Conservation (phyloP, 371 early-diverging fungal genomes). For the Homolaphlyctis polyrhiza region DNA sequence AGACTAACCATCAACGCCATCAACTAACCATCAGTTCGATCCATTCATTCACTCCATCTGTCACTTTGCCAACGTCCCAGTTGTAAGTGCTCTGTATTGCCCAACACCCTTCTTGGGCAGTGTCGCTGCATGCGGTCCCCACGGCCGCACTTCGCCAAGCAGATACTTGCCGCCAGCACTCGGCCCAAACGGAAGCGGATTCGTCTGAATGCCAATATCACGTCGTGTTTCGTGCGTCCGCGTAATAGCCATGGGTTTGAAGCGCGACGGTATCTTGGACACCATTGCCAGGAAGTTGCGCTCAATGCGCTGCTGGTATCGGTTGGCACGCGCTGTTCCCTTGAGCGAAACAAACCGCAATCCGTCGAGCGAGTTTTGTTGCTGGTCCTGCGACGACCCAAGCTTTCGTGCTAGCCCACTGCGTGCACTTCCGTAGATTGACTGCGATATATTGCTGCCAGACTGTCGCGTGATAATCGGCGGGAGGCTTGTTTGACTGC, state of each 20-base stretch:
- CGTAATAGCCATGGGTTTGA: neutral
- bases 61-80: no score
- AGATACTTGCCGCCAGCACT: slow-evolving; percentile 19
- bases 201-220: slow-evolving; percentile 20
- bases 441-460: no score
- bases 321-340: neutral
- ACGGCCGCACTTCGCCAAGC: slow-evolving; percentile 38
- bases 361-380: no score
- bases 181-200: slow-evolving; percentile 19
- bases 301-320: neutral
- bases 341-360: no score
- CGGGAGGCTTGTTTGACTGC: no score
- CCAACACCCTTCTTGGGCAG: slow-evolving; percentile 31
- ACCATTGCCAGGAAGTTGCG: slow-evolving; percentile 13
- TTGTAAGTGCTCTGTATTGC: slow-evolving; percentile 11
- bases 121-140: slow-evolving; percentile 36
- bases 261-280: slow-evolving; percentile 8
- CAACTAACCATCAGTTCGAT: no score
- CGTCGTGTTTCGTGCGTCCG: neutral
- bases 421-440: no score
- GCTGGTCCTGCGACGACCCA: no score
- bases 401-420: no score
- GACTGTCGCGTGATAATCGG: no score
- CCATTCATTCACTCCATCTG: no score
- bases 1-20: no score